Conservation (phyloP, 169 alveolate genomes). For the Plasmodium malariae region DNA sequence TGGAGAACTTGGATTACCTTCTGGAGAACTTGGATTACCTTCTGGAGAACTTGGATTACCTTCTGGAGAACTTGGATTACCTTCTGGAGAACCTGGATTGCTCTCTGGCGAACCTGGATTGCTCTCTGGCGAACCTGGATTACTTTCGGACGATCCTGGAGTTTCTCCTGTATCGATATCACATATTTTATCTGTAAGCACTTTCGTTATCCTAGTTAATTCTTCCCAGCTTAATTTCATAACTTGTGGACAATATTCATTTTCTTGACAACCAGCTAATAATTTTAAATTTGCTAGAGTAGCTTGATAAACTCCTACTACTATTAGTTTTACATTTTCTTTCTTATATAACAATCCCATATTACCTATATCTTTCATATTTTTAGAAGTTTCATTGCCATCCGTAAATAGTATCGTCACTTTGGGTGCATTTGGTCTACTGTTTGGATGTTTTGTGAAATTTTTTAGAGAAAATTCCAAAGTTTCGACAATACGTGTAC, state of each 20-base stretch:
- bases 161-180: constrained; percentile 20
- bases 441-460: constrained; percentile 66
- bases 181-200: constrained; percentile 64
- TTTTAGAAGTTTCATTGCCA: constrained; percentile 49
- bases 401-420: constrained; percentile 61
- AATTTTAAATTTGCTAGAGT: constrained; percentile 17
- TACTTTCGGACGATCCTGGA: background rate
- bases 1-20: background rate
- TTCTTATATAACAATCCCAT: constrained; percentile 45
- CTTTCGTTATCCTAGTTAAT: constrained; percentile 33
- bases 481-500: constrained; percentile 47
- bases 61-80: no score
- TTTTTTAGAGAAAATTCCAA: constrained; percentile 30
- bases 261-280: constrained; percentile 39
- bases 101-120: background rate
- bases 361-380: constrained; percentile 13
- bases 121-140: constrained; percentile 6
- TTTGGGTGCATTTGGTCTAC: constrained; percentile 41
- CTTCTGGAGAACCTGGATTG: background rate
- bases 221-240: constrained; percentile 44
- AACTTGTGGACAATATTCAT: constrained; percentile 47
- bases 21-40: background rate
- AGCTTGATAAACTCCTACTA: constrained; percentile 65
- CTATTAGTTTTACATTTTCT: constrained; percentile 39
- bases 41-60: background rate